phyloP scores from a whole-genome alignment of 495 filamentous ascomycete species.

The Clavariopsis aquatica region DNA sequence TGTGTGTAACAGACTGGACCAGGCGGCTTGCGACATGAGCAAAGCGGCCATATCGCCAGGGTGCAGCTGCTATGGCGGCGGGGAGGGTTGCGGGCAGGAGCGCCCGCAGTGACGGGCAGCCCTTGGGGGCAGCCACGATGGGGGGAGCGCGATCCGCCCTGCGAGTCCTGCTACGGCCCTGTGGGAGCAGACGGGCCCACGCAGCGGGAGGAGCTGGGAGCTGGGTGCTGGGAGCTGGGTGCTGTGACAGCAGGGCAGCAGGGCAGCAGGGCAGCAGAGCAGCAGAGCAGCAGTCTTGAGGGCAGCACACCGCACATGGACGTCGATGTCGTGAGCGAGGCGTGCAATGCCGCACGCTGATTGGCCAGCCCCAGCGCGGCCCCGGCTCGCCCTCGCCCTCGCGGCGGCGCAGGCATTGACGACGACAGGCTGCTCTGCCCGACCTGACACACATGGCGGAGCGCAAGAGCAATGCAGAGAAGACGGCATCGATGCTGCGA shows the following conservation, averaged over 20 bases:
- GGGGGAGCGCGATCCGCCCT: not conserved
- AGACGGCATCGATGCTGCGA: no score
- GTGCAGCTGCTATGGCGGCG: not conserved
- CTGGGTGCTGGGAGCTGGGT: no score
- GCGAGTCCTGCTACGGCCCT: no score
- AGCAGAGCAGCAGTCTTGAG: not conserved
- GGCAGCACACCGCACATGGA: constrained; percentile 6
- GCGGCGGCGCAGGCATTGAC: constrained; percentile 11
- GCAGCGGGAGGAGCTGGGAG: not conserved
- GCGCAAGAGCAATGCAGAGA: not conserved
- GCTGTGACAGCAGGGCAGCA: no score
- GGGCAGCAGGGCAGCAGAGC: no score
- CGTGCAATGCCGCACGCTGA: constrained; percentile 15
- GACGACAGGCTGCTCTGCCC: not conserved
- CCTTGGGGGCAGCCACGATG: constrained; percentile 2
- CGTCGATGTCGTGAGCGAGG: constrained; percentile 13
- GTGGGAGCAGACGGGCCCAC: not conserved
- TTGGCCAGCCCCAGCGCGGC: constrained; percentile 8
- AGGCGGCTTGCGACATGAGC: not conserved
- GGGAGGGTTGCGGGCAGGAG: constrained; percentile 3
- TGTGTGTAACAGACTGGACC: constrained; percentile 30
- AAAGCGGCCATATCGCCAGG: constrained; percentile 28
- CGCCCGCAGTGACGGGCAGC: not conserved
- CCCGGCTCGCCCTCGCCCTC: no score
- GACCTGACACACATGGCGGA: constrained; percentile 23